These are phyloP conservation scores for Phytophthora hybrid DNA, from an alignment of 352 stramenopile species.

Conservation along the genomic window DNA sequence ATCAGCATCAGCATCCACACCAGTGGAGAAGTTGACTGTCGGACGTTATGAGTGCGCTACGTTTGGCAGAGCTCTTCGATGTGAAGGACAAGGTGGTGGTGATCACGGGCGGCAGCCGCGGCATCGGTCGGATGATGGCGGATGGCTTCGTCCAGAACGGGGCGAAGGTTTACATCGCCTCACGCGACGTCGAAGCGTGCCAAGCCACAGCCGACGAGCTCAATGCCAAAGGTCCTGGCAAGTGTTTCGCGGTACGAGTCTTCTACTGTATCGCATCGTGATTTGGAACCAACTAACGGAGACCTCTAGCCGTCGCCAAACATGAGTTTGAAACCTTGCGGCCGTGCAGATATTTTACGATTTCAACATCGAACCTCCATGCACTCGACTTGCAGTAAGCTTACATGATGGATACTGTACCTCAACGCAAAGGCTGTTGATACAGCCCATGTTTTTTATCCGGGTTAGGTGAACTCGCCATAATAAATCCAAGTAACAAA, in stretches of 20 bases:
- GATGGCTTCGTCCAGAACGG: conserved; percentile 93
- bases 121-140: conserved; percentile 95
- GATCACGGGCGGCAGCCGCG: conserved; percentile 92
- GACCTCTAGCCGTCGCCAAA: no score
- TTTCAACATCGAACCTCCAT: no score
- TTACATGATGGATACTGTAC: no score
- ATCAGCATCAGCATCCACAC: no score
- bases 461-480: no score
- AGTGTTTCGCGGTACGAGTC: conserved; percentile 61
- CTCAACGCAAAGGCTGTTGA: no score
- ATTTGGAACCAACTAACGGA: not conserved
- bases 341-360: no score
- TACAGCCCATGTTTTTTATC: no score
- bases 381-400: no score
- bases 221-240: conserved; percentile 64
- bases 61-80: conserved; percentile 25
- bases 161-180: conserved; percentile 95
- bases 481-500: no score
- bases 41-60: conserved; percentile 18
- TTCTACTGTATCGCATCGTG: not conserved
- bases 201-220: conserved; percentile 77
- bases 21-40: not conserved
- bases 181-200: conserved; percentile 83
- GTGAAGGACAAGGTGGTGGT: conserved; percentile 85
- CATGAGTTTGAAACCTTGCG: no score